Base-by-base conservation (phyloP, 2,329 filamentous ascomycete species). In the Aspergillus sp. region DNA sequence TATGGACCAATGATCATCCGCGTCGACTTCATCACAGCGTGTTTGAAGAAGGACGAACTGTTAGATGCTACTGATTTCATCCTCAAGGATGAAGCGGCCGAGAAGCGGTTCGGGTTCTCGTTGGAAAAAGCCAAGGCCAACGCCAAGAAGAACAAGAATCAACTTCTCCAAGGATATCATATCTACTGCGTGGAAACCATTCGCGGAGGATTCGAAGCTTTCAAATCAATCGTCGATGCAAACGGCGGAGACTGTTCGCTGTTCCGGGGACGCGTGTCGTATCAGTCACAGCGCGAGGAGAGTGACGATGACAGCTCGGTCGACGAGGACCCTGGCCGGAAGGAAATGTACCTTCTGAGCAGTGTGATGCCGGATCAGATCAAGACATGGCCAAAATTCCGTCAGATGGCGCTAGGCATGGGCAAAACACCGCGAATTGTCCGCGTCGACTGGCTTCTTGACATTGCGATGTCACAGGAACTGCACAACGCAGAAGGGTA, bases 391-490 rank as follows among this genome's bases (percentile, higher is more conserved):
- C 76, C 80, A 13, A 85, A 84, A 54, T 99, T 99, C 69, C 79
- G 84, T 51, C 83, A 88, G 47, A 86, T 95, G 82, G 92, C 89
- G 2, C 76, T 80, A 56, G 87, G 86, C 60, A 86, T 89, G 42
- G 86, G 89, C 65, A 91, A 93, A 81, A 81, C 86, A 59, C 87
- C 92, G 2, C 80, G 88, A 49, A 85, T 99, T 38, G 90, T 96
- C 20, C 82, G 82, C 44, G 83, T 88, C 2, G 92, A 99, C 67
- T 99, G 94, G 94, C 71, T 99, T 62, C 76, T 99, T 52, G 87
- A 92, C 65, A 86, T 91, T 54, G 90, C 90, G 4, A 93, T 99
- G 89, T 85, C 83, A 63, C 94, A 99, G 73, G 80, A 90, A 70
- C 76, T 94, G 57, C 77, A 78, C n/a, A 86, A 84, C 70, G 78